Evolutionary conservation across 2,329 filamentous ascomycete genomes (phyloP).

Genomic region (Diaporthe ilicicola): DNA sequence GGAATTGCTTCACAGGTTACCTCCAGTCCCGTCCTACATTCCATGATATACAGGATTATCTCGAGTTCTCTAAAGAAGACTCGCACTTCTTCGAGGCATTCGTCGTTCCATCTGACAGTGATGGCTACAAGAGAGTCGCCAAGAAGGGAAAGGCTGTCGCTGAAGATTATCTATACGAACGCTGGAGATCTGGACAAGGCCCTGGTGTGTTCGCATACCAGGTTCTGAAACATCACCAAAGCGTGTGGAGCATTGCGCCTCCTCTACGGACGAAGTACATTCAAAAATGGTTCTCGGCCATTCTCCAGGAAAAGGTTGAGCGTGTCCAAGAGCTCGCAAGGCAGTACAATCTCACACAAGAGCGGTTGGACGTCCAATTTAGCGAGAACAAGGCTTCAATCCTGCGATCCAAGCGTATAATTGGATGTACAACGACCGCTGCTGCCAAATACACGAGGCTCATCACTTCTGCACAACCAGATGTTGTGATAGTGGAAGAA

Average conservation of each 20-base stretch:
- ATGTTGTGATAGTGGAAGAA: conserved; percentile 74
- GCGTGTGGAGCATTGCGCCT: conserved; percentile 62
- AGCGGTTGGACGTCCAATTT: conserved; percentile 52
- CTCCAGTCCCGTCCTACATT: conserved; percentile 21
- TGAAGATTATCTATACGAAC: conserved; percentile 58
- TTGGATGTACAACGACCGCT: conserved; percentile 76
- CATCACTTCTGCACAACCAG: conserved; percentile 62
- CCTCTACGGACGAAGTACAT: conserved; percentile 47
- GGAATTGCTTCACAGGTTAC: conserved; percentile 34
- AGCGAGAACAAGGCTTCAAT: conserved; percentile 51
- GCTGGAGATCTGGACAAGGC: conserved; percentile 59
- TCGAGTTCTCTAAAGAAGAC: conserved; percentile 62
- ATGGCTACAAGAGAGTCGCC: conserved; percentile 58
- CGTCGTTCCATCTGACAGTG: conserved; percentile 51
- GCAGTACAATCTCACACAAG: conserved; percentile 52
- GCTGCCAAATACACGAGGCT: conserved; percentile 69
- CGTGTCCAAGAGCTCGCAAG: conserved; percentile 48
- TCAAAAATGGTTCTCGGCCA: conserved; percentile 51
- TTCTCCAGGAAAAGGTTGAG: conserved; percentile 60
- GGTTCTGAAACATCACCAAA: conserved; percentile 39
- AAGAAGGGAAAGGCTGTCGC: conserved; percentile 53
- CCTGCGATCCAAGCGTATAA: conserved; percentile 65
- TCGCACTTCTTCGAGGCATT: conserved; percentile 66
- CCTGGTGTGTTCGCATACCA: conserved; percentile 52
- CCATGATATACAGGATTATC: conserved; percentile 48